phyloP scores from a whole-genome alignment of 2,329 filamentous ascomycete species.

The Cryphonectria carpinicola region DNA sequence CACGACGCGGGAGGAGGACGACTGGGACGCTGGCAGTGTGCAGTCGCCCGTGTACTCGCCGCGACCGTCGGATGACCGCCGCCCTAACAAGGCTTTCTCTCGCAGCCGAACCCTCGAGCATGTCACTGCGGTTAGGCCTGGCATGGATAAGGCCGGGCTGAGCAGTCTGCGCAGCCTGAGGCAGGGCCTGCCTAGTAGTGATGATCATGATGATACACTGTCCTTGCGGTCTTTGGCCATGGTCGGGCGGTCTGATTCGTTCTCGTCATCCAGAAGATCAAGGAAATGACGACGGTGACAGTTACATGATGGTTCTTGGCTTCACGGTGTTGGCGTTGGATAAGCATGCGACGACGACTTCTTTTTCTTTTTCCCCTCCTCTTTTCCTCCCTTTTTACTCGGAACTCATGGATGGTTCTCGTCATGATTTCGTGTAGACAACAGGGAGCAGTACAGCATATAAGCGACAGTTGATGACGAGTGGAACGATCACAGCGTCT shows the following conservation, averaged over 20 bases:
- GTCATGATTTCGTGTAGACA: neutral
- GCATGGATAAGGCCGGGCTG: conserved; percentile 28
- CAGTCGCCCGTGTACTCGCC: conserved; percentile 7
- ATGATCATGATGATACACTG: conserved; percentile 24
- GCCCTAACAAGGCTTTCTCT: conserved; percentile 10
- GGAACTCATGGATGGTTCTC: neutral
- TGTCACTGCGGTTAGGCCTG: conserved; percentile 19
- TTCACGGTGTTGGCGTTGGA: neutral
- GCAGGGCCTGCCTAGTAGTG: conserved; percentile 19
- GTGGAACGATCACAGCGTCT: neutral
- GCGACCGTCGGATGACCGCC: conserved; percentile 13
- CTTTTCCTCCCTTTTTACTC: neutral
- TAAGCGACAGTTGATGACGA: neutral
- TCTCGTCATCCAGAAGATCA: conserved; percentile 20
- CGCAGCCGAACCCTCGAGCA: conserved; percentile 17
- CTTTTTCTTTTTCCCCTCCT: neutral
- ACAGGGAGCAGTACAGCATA: neutral
- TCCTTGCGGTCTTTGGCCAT: conserved; percentile 28
- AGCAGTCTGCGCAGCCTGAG: conserved; percentile 25
- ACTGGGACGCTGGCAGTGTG: conserved; percentile 16
- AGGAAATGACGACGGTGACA: conserved; percentile 10
- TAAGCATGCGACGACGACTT: neutral
- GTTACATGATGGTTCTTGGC: neutral
- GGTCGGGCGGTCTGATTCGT: conserved; percentile 25
- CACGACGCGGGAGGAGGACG: conserved; percentile 16